phyloP scores from a whole-genome alignment of 108 stramenopile genomes.

The Cyclotella distinguenda region DNA sequence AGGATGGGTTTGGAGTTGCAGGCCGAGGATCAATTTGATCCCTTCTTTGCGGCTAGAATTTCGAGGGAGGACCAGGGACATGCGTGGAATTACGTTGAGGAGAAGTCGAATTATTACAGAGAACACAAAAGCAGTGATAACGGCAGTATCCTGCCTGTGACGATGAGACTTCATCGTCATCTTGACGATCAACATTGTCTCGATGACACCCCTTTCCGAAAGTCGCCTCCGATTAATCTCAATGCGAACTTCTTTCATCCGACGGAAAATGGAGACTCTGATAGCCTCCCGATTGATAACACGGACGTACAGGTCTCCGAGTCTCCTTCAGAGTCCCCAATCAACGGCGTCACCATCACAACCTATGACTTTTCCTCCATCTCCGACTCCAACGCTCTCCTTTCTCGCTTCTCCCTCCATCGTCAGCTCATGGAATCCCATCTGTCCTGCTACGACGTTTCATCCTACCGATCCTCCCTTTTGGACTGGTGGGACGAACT shows the following conservation, averaged over 20 bases:
- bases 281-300: neutral
- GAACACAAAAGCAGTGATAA: too few relatives aligned
- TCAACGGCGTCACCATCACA: neutral
- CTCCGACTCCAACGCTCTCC: neutral
- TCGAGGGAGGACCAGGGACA: too few relatives aligned
- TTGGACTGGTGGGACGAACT: conserved; percentile 88
- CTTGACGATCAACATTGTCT: conserved; percentile 74
- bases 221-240: conserved; percentile 54
- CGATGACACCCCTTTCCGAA: conserved; percentile 47
- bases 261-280: neutral
- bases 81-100: neutral
- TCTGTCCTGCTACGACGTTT: conserved; percentile 39
- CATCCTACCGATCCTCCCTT: conserved; percentile 62
- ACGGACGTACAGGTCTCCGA: neutral
- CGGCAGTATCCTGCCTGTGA: too few relatives aligned
- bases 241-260: conserved; percentile 86
- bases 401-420: conserved; percentile 40
- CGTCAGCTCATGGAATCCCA: conserved; percentile 44
- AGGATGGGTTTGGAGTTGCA: too few relatives aligned
- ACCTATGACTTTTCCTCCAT: neutral
- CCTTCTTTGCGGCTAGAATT: too few relatives aligned
- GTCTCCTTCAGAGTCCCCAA: too few relatives aligned
- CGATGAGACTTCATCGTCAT: conserved; percentile 70
- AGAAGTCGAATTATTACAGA: neutral
- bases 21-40: too few relatives aligned